Evolutionary conservation across 768 basidiomycete genomes (phyloP), one percentile per base, ranked within the genome.

Genomic region (Tulasnella sp.): DNA sequence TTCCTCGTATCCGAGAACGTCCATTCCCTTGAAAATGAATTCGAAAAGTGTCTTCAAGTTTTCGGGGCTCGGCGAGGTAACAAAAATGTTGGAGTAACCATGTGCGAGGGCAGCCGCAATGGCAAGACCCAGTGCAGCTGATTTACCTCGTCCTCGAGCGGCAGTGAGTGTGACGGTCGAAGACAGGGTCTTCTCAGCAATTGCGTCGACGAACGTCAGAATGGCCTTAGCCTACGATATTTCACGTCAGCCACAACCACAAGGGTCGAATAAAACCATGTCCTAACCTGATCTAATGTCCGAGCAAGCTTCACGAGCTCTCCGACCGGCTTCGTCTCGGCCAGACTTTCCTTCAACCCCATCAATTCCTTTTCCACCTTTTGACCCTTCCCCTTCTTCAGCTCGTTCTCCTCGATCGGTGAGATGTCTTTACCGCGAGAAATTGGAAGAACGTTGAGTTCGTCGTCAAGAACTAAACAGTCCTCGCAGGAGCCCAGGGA

Each of bases 31-130:
- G 87, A 97, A 97, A 36, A 98, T 88, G 82, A 99, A 99, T 77
- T 98, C 95, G 81, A 98, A 99, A n/a, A 99, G 82, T 0, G 97
- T 99, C 85, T 93, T 96, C 84, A 99, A 85, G 83, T 99, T 99
- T 84, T 99, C 97, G 1, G 97, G 97, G 80, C 91, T 94, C 0
- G 97, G 97, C 82, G 93, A 95, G 12, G 97, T 99, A 72, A 99
- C 94, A 82, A 99, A 99, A 76, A 99, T 94, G 83, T 99, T 99
- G 72, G 93, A 92, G 82, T 99, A 99, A 34, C 95, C 96, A 80
- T 97, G 93, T 0, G 91, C 92, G 29, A 99, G 85, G 0, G 97
- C 96, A 15, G 94, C 92, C 0, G 97, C 93, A 77, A 99, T 93
- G 1, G 96, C 93, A 69, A 99, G 85, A 45, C 97, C 97, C n/a